Percentiles rank a stretch among this genome's conserved stretches.
Evolutionary conservation across 2,329 filamentous ascomycete species (phyloP).

Genomic region (Plenodomus tracheiphilus): DNA sequence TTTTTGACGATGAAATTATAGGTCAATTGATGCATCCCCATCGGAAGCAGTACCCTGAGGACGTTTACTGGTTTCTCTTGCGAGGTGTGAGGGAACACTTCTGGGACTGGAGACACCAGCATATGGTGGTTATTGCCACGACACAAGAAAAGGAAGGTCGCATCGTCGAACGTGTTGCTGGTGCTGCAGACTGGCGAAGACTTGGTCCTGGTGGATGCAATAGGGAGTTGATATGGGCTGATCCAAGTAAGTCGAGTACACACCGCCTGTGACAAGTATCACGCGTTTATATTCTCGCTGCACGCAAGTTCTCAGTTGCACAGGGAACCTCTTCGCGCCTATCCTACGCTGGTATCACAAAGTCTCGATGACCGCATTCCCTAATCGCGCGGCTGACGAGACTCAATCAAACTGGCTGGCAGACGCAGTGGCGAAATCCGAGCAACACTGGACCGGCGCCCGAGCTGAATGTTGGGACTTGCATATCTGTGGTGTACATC

Average conservation of each 20-base stretch:
- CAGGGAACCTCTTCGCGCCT: conserved; percentile 27
- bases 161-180: conserved; percentile 20
- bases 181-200: conserved; percentile 35
- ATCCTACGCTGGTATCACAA: conserved; percentile 14
- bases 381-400: conserved; percentile 35
- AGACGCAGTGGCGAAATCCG: conserved; percentile 20
- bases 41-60: conserved; percentile 29
- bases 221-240: conserved; percentile 16
- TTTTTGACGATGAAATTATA: conserved; percentile 39
- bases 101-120: conserved; percentile 37
- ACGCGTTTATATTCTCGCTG: too few relatives aligned
- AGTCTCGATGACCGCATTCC: conserved; percentile 18
- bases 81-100: conserved; percentile 29
- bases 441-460: conserved; percentile 29
- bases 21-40: conserved; percentile 39
- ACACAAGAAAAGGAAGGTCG: background rate
- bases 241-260: conserved; percentile 25
- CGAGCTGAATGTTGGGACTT: conserved; percentile 33
- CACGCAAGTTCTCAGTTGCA: too few relatives aligned
- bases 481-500: conserved; percentile 36
- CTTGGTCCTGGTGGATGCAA: conserved; percentile 23
- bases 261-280: too few relatives aligned
- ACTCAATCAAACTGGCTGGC: conserved; percentile 21
- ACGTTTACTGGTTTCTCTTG: conserved; percentile 35
- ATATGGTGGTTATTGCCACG: conserved; percentile 27